Evolutionary conservation across 768 basidiomycete genomes (phyloP), one percentile per base, ranked within the genome.

Genomic region (Termitomyces eurrhizus): DNA sequence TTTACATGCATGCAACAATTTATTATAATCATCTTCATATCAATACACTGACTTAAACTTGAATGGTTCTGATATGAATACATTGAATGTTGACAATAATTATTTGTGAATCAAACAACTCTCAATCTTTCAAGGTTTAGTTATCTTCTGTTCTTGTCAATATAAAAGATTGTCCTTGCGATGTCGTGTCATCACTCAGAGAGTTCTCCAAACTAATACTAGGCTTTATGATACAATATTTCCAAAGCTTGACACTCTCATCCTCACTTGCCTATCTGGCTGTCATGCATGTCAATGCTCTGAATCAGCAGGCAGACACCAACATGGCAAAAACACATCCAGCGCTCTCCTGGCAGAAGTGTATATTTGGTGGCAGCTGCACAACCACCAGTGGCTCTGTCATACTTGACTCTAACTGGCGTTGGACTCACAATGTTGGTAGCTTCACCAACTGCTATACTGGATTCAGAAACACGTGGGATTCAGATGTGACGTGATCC

Each of bases 391-490:
- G 69, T 26, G 74, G 73, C 8, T 55, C 71, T 32, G 74, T 85
- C 66, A 77, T 78, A 49, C 77, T 85, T 70, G 83, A 84, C 70
- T 67, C 79, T 62, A 83, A 84, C 76, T 85, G 82, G 82, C 81
- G 83, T 62, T 84, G 81, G 81, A 68, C 80, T 42, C 80, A 82
- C 70, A 66, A 68, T 52, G 73, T 72, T 60, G 65, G 62, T 51
- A 67, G 69, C 44, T 72, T 72, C 72, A 75, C 72, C 56, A 77
- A 77, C 72, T 78, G 83, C 68, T 84, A 84, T 75, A 83, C 79
- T 62, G 83, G n/a, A n/a, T n/a, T n/a, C n/a, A n/a, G 83, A 26
- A 81, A 84, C 73, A 70, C 74, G 9, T 85, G 83, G 82, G 74
- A 85, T 69, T 75, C 81, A 21, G 77, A 81, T n/a, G n/a, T 68